Base-by-base conservation (phyloP, 495 filamentous ascomycete species). In the Penicillium cinerascens region DNA sequence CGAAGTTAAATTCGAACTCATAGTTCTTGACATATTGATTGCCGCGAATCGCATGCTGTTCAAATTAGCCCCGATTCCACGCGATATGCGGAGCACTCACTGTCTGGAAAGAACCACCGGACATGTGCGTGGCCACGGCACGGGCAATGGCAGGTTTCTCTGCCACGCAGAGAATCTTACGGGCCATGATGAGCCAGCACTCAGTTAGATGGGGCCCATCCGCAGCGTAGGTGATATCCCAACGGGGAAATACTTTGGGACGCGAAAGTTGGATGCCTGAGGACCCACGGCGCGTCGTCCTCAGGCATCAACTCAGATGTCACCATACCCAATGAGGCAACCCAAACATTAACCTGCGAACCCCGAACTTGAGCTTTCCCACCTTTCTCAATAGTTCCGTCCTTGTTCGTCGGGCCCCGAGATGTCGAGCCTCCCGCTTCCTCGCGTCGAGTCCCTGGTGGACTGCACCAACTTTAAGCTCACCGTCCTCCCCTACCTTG, bases 141-240 rank as follows among this genome's bases (percentile, higher is more conserved):
- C 91, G 96, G 45, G 93, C 87, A 51, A 98, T 97, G 29, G 92
- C 92, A 47, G 91, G 91, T 72, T 98, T 98, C 65, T 98, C 93
- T 49, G 93, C 93, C 56, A 98, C 91, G 64, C 95, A 97, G 22
- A 98, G 79, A 54, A 95, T 84, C 67, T 78, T 80, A 26, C 62
- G 63, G 41, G 64, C 66, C 56, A 74, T 68, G 63, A 59, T 45
- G 45, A 56, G 43, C 48, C 40, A 26, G 16, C 35, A 41, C 42
- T 18, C 42, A 17, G 41, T 56, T 39, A 59, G 33, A 48, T 36
- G 25, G 18, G 21, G 41, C 45, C 51, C 46, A 56, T 55, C 37
- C 27, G 37, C 22, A 35, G 27, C 40, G 47, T 13, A 33, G 29
- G 37, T 44, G 37, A 44, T 51, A 49, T 49, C 51, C 54, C 53